Evolutionary conservation across 2,329 filamentous ascomycete species (phyloP), one percentile per base, ranked within the genome.

Genomic region (Arachnomyces sp.): DNA sequence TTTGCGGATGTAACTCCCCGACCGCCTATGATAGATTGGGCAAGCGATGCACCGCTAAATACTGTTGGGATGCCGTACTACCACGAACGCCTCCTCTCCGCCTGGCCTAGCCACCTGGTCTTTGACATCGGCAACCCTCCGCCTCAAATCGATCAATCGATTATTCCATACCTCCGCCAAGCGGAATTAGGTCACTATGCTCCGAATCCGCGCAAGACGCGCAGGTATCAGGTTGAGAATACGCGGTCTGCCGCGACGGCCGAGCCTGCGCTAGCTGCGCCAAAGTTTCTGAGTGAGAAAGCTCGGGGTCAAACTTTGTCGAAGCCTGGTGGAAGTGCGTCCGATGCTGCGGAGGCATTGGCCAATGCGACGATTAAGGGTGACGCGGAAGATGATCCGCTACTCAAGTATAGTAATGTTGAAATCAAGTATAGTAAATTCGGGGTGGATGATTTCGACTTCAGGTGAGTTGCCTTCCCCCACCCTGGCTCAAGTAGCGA

Each of bases 381-480:
- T 31, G 82, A 82, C 48, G 76, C 82, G 41, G 84, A 86, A 48
- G 78, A 83, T 31, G 88, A 94, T 42, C 83, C 92, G 3, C 84
- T 90, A 15, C 76, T 84, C 7, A 86, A 92, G 68, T 98, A 98
- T 61, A 81, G 84, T 48, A 89, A 88, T 53, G 84, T 95, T 8
- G 90, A 96, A 61, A 98, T 98, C 66, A 95, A 95, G 60, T 98
- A 96, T 68, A 95, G 90, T 71, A 93, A 88, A 58, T 98, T 95
- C 61, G 92, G 92, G 14, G 88, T 98, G n/a, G 90, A 96, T 55
- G 93, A 98, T 61, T 98, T 98, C 60, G 92, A 98, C 61, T 98
- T 98, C 64, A 83, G 84, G 80, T 95, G 84, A 62, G 95, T 85
- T 69, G 20, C 17, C 7, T 20, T 5, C 11, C 9, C 29, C 28